Percentiles rank a stretch among this genome's conserved stretches.
phyloP scores from a whole-genome alignment of 192 early-diverging fungal species.

The Lobosporangium transversale region DNA sequence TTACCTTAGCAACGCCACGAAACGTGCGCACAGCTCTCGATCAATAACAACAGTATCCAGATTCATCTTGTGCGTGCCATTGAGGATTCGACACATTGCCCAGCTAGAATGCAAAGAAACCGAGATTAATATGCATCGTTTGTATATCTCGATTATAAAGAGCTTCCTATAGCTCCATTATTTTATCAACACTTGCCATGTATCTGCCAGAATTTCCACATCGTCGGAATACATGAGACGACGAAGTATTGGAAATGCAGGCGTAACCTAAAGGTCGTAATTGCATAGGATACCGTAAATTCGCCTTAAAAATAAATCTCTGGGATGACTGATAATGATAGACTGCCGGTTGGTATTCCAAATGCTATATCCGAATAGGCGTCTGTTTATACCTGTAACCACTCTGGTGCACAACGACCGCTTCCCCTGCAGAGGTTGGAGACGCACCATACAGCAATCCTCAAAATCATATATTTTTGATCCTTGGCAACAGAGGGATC shows the following conservation, averaged over 20 bases:
- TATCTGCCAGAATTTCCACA: conserved; percentile 46
- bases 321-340: too few species aligned
- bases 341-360: too few species aligned
- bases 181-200: conserved; percentile 33
- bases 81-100: conserved; percentile 52
- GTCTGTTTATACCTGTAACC: conserved; percentile 36
- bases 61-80: conserved; percentile 52
- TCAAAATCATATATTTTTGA: conserved; percentile 50
- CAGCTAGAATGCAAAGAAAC: conserved; percentile 20
- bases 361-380: too few species aligned
- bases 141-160: too few species aligned
- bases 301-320: too few species aligned
- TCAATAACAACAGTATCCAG: conserved; percentile 42
- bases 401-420: conserved; percentile 44
- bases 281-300: neutral
- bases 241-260: conserved; percentile 47
- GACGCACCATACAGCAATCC: conserved; percentile 52
- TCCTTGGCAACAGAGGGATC: conserved; percentile 44
- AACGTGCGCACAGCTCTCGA: conserved; percentile 35
- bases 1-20: conserved; percentile 36
- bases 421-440: conserved; percentile 48
- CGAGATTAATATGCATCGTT: neutral
- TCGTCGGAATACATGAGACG: conserved; percentile 50
- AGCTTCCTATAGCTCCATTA: too few species aligned
- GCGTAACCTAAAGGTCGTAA: conserved; percentile 29